phyloP scores from a whole-genome alignment of 768 basidiomycete species.

The Leccinum subgranulosum region DNA sequence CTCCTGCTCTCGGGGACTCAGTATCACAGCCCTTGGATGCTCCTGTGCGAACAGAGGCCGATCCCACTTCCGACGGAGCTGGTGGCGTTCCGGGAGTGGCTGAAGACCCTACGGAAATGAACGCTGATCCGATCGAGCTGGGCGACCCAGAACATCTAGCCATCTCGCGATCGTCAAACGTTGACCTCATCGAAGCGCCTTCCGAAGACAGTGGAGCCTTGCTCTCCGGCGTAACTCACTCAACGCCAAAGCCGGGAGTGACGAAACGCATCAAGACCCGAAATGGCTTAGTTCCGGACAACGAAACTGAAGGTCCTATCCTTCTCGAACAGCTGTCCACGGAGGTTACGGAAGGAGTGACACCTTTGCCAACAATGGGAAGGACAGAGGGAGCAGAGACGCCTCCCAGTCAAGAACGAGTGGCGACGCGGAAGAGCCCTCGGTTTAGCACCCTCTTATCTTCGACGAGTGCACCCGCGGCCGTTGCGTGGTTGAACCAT shows the following conservation, averaged over 20 bases:
- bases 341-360: slow-evolving; percentile 18
- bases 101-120: neutral
- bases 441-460: slow-evolving; percentile 7
- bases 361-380: slow-evolving; percentile 20
- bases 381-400: slow-evolving; percentile 15
- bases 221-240: slow-evolving; percentile 3
- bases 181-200: slow-evolving; percentile 31
- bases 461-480: slow-evolving; percentile 7
- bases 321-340: slow-evolving; percentile 19
- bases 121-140: slow-evolving; percentile 43
- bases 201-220: slow-evolving; percentile 5
- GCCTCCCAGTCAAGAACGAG: slow-evolving; percentile 23
- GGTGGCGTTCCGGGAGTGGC: neutral
- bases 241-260: slow-evolving; percentile 33
- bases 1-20: neutral
- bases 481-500: slow-evolving; percentile 1
- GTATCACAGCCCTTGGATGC: neutral
- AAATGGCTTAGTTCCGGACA: slow-evolving; percentile 30
- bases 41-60: slow-evolving; percentile 16
- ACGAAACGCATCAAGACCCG: slow-evolving; percentile 43
- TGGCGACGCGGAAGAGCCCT: slow-evolving; percentile 20
- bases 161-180: slow-evolving; percentile 5
- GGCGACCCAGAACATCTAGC: slow-evolving; percentile 32
- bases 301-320: slow-evolving; percentile 23
- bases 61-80: neutral